Evolutionary conservation across 1,284 basidiomycete genomes (phyloP), one percentile per base, ranked within the genome.

Genomic region (Ganoderma sinense): DNA sequence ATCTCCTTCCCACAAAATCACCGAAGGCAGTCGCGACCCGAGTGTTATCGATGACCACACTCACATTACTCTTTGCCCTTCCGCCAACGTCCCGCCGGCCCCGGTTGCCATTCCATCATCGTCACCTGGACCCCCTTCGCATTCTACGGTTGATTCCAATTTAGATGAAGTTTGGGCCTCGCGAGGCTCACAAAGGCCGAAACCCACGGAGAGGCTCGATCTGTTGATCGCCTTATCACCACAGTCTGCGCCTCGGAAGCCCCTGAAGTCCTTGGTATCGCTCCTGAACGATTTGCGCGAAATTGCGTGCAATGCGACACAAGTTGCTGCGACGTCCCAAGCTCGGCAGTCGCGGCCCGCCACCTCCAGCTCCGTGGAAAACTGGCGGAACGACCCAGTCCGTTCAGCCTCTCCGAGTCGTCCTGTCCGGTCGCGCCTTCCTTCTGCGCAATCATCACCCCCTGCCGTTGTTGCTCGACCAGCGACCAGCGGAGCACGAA

Each of bases 291-390:
- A 45, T 36, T 67, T 75, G 13, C 70, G 71, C 7, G 70, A 72
- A 29, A 75, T 72, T 14, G 74, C 74, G 4, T 73, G 74, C 23
- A 63, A 65, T 39, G 74, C 75, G 4, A 74, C 73, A 1, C 66
- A 66, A 51, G 60, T 60, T 14, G 55, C 29, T n/a, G 14, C 18
- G 20, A 18, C 18, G n/a, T 62, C 67, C 40, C 11, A 39, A 31
- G 31, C 10, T n/a, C 14, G 8, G n/a, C 8, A 13, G 13, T 6
- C 23, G n/a, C 23, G 18, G 5, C 45, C 23, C 7, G 3, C 29
- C 8, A 5, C 48, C 11, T n/a, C 33, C 8, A 39, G 8, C 39
- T 40, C 11, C 10, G 39, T 45, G 48, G n/a, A 20, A 10, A 31
- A 39, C 20, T n/a, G n/a, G n/a, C n/a, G n/a, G n/a, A 20, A 20